Evolutionary conservation across 257 asterid genomes (phyloP).

Genomic region (Nicotiana otophora): DNA sequence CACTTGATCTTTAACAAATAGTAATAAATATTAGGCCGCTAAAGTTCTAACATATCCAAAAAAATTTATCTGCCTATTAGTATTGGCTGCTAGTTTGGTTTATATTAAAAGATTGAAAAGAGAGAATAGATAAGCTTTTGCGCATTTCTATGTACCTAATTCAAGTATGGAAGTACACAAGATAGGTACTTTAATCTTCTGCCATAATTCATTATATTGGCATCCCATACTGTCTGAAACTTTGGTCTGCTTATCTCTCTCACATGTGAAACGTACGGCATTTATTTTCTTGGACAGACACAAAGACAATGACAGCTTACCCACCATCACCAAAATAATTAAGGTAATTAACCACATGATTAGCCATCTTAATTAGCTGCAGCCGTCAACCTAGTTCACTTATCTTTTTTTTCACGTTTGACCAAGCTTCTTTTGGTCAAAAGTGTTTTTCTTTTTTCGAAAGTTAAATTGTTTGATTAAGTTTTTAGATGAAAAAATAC

Average conservation of each 20-base stretch:
- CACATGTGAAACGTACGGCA: constrained; percentile 3
- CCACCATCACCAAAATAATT: neutral
- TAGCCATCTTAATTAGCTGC: neutral
- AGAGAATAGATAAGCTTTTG: neutral
- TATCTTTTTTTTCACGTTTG: too few species aligned
- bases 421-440: too few species aligned
- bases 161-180: neutral
- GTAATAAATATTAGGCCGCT: too few species aligned
- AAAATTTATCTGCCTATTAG: too few species aligned
- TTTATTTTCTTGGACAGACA: neutral
- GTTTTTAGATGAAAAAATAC: too few species aligned
- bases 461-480: too few species aligned
- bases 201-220: neutral
- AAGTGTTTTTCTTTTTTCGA: too few species aligned
- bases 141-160: neutral
- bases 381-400: too few species aligned
- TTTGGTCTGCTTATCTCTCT: neutral
- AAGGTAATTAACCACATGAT: neutral
- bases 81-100: too few species aligned
- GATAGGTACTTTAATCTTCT: neutral
- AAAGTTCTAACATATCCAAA: too few species aligned
- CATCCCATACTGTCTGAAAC: neutral
- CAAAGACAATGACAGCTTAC: neutral
- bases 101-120: too few species aligned
- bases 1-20: too few species aligned